Evolutionary conservation across 2,329 filamentous ascomycete genomes (phyloP), one percentile per base, ranked within the genome.

Genomic region (Phialophora expanda): DNA sequence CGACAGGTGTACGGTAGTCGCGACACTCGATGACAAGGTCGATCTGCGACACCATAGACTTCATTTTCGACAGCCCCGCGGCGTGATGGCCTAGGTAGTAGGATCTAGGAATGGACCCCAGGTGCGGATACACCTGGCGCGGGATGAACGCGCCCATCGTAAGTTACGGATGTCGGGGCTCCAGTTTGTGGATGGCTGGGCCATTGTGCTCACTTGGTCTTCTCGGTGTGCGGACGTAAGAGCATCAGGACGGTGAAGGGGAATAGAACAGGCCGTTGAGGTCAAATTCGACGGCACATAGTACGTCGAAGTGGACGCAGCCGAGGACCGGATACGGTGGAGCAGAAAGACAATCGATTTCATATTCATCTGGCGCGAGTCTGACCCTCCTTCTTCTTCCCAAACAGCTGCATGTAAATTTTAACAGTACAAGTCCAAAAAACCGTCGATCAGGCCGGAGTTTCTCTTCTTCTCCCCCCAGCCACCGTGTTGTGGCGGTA

Each of bases 41-140:
- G 73, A 97, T 91, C 69, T 87, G 88, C 30, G 89, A 87, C 56
- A 99, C 85, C 75, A 91, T 85, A 46, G 86, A 86, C 76, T 91
- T 91, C 89, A 98, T 97, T 76, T 91, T 90, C 56, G 85, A 83
- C 34, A 97, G 83, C 17, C 91, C 95, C 9, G 90, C 86, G 67
- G 87, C 87, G 83, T 99, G 95, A 80, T 99, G 95, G 68, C 95
- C 95, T 55, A 98, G 85, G 81, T 92, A 99, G 81, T 98, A 99
- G 66, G 94, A 95, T 70, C 92, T 89, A 46, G 91, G 89, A 67
- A 98, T 89, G 60, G 89, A 90, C 62, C 84, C 81, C 73, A 94
- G 89, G 51, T 88, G 82, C 46, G 89, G 87, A 78, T 96, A 98
- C 61, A 81, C 79, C 70, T 82, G 77, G 72, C 94, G 91, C 28